Evolutionary conservation across 2,329 filamentous ascomycete genomes (phyloP).

Genomic region (Fusarium torulosum): DNA sequence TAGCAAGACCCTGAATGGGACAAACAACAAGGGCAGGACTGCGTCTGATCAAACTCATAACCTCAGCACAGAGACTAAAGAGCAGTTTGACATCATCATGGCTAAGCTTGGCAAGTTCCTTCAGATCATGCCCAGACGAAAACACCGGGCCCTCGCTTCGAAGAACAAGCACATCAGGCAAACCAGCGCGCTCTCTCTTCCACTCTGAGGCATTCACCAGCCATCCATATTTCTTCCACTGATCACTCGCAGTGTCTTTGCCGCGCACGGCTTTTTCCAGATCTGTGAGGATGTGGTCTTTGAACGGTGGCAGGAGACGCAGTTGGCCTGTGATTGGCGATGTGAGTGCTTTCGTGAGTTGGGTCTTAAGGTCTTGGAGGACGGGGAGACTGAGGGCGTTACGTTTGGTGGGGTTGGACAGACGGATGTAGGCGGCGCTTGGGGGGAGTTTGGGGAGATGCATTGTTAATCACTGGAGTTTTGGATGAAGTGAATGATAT

Average conservation of each 20-base stretch:
- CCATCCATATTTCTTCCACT: conserved; percentile 40
- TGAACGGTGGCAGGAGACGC: conserved; percentile 37
- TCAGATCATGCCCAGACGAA: conserved; percentile 44
- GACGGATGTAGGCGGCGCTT: conserved; percentile 33
- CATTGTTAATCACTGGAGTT: conserved; percentile 14
- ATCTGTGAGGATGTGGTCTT: not conserved
- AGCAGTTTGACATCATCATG: conserved; percentile 33
- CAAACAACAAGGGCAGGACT: conserved; percentile 43
- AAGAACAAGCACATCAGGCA: conserved; percentile 42
- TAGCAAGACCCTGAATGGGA: conserved; percentile 44
- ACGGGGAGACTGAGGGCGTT: conserved; percentile 43
- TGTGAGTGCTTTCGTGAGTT: conserved; percentile 34
- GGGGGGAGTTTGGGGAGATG: conserved; percentile 37
- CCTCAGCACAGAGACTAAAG: conserved; percentile 40
- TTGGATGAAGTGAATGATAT: too few relatives aligned
- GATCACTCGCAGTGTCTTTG: not conserved
- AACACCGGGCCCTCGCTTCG: conserved; percentile 44
- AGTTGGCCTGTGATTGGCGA: conserved; percentile 16
- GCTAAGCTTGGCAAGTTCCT: conserved; percentile 29
- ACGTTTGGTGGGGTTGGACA: conserved; percentile 38
- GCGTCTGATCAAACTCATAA: conserved; percentile 41
- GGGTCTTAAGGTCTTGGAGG: conserved; percentile 36
- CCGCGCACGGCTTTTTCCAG: conserved; percentile 16
- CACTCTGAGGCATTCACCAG: conserved; percentile 40
- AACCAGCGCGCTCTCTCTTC: conserved; percentile 35